Percentiles rank a stretch among this genome's conserved stretches.
Evolutionary conservation across 179 eudicot species (phyloP).

Genomic region (Beta macrorhiza): DNA sequence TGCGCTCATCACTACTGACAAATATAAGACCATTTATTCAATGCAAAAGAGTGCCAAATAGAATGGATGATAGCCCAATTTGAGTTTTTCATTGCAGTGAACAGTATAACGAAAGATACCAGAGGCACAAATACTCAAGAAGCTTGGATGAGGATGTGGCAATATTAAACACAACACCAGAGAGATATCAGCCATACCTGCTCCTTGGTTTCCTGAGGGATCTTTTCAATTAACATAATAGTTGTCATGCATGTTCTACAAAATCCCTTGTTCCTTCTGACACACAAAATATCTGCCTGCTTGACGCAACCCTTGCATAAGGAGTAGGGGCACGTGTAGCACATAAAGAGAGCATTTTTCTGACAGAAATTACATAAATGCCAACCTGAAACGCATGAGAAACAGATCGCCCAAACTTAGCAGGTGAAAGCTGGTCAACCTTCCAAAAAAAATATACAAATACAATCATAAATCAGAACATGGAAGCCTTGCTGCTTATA

Average conservation of each 20-base stretch:
- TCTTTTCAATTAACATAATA: conserved; percentile 42
- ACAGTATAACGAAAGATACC: neutral
- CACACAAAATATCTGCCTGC: conserved; percentile 44
- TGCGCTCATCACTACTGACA: neutral
- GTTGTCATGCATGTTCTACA: conserved; percentile 51
- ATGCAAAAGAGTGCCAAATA: neutral
- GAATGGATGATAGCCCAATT: neutral
- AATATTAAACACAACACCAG: conserved; percentile 1
- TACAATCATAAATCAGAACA: neutral
- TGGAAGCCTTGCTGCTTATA: neutral
- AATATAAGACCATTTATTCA: neutral
- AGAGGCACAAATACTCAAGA: neutral
- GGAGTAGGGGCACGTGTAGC: conserved; percentile 54
- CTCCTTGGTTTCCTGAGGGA: conserved; percentile 38
- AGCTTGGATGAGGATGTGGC: conserved; percentile 1
- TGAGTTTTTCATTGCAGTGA: neutral
- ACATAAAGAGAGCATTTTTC: conserved; percentile 51
- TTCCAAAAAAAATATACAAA: neutral
- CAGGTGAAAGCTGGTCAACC: conserved; percentile 10
- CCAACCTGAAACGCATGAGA: conserved; percentile 47
- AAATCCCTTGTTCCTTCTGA: conserved; percentile 51
- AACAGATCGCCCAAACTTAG: conserved; percentile 18
- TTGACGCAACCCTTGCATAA: conserved; percentile 50
- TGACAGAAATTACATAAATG: conserved; percentile 52
- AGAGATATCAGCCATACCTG: conserved; percentile 35